Percentiles rank a stretch among this genome's conserved stretches.
Conservation (phyloP, 306 rosid genomes). For the Casuarina cunninghamiana region DNA sequence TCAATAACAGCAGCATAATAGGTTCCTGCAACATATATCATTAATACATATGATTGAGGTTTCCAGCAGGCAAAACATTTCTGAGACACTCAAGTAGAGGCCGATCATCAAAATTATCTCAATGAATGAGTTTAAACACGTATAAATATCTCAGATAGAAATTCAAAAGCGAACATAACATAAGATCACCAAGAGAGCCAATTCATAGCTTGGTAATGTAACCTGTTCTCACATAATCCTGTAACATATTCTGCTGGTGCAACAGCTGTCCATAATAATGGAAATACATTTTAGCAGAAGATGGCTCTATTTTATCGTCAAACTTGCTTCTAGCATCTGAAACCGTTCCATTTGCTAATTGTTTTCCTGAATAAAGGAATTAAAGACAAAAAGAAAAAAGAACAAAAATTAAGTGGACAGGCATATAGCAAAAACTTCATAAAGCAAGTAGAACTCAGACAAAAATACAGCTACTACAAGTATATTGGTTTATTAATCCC, state of each 20-base stretch:
- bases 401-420: slow-evolving; percentile 3
- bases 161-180: background rate
- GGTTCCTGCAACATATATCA: slow-evolving; percentile 54
- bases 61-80: background rate
- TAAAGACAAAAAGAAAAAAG: slow-evolving; percentile 1
- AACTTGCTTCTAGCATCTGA: slow-evolving; percentile 67
- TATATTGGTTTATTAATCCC: background rate
- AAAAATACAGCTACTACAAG: background rate
- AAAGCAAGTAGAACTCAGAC: background rate
- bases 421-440: background rate
- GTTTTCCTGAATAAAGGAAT: slow-evolving; percentile 42
- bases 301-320: slow-evolving; percentile 88
- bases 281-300: slow-evolving; percentile 95
- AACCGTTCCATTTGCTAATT: slow-evolving; percentile 58
- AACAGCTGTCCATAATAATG: slow-evolving; percentile 94
- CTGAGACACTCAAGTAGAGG: slow-evolving; percentile 8
- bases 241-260: slow-evolving; percentile 97
- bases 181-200: slow-evolving; percentile 11
- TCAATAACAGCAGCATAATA: slow-evolving; percentile 90
- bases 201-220: slow-evolving; percentile 24
- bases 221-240: slow-evolving; percentile 98
- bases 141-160: slow-evolving; percentile 2
- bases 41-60: slow-evolving; percentile 9
- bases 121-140: background rate
- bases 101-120: background rate